Conservation (phyloP, 164 flowering plant genomes). For the Liriodendron chinense region DNA sequence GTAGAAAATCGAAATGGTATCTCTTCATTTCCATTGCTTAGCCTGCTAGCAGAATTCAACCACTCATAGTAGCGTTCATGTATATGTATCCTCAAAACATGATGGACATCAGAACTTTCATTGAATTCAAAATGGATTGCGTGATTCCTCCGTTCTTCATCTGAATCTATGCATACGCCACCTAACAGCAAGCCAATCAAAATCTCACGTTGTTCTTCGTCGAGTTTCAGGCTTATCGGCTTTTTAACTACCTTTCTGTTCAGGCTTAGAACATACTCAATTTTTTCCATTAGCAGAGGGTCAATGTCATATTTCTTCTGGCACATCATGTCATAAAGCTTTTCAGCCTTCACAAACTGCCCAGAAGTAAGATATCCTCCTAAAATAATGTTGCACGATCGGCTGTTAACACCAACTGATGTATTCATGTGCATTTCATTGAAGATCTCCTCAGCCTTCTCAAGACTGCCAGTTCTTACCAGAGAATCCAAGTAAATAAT, state of each 20-base stretch:
- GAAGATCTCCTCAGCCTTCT: conserved; percentile 71
- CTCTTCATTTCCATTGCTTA: conserved; percentile 33
- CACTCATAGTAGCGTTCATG: conserved; percentile 67
- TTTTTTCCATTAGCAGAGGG: conserved; percentile 54
- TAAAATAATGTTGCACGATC: conserved; percentile 72
- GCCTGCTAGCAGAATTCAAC: conserved; percentile 42
- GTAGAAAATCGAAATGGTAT: conserved; percentile 57
- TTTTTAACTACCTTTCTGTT: conserved; percentile 47
- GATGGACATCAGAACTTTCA: conserved; percentile 41
- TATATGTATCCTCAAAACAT: conserved; percentile 54
- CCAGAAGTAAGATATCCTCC: conserved; percentile 51
- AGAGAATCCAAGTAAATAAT: conserved; percentile 71
- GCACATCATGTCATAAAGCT: conserved; percentile 69
- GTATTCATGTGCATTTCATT: conserved; percentile 50
- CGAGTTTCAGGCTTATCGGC: conserved; percentile 59
- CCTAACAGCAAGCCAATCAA: conserved; percentile 84
- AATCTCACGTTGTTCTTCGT: conserved; percentile 76
- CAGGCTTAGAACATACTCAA: conserved; percentile 57
- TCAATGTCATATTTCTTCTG: conserved; percentile 74
- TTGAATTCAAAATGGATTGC: conserved; percentile 58
- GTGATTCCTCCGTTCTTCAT: conserved; percentile 55
- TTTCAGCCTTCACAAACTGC: conserved; percentile 60
- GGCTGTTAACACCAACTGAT: conserved; percentile 53
- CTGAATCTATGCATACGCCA: conserved; percentile 61
- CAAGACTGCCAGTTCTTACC: conserved; percentile 51